Base-by-base conservation (phyloP, 1,139 yeast species). In the Zygoascus sp. region DNA sequence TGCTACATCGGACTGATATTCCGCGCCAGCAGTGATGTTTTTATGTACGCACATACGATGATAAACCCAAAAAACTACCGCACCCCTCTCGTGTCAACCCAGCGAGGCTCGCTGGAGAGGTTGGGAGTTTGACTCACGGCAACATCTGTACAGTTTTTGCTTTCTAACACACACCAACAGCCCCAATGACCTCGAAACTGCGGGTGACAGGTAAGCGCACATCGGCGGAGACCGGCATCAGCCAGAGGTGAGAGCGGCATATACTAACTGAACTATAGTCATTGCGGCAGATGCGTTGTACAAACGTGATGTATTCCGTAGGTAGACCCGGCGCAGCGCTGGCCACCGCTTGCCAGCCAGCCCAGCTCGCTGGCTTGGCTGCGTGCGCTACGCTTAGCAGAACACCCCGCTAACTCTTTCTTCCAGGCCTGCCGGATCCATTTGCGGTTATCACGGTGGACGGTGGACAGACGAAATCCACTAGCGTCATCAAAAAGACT, bases 391-490 rank as follows among this genome's bases (percentile, higher is more conserved):
- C 10, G 34, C 17, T 30, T n/a, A 16, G 15, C 8, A 17, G 11
- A 35, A 19, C 39, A 17, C 25, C 7, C 15, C 16, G 19, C 23
- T 34, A 28, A 21, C 44, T 37, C 36, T 28, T 42, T 13, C 9
- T 16, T 23, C 7, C 39, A 54, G 62, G 70, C 25, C 64, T 69
- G 55, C 98, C 99, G 1, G 98, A 92, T 66, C 98, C 99, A 6
- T 92, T 92, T 71, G 97, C 97, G 1, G 98, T 94, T 35, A 74
- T 92, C 56, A 92, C 97, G 5, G 94, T 94, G 15, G 98, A 92
- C 65, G 98, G 98, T 4, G 83, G 88, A 15, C 98, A 92, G 66
- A 92, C 98, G 2, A 88, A 87, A 63, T 86, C 97, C 17, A 92
- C 98, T 2, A 81, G 89, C 45, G 94, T 96, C 28, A 95, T 95